Percentiles rank a stretch among this genome's conserved stretches.
Evolutionary conservation across 2,329 filamentous ascomycete species (phyloP).

Genomic region (Dactylellina leptospora): DNA sequence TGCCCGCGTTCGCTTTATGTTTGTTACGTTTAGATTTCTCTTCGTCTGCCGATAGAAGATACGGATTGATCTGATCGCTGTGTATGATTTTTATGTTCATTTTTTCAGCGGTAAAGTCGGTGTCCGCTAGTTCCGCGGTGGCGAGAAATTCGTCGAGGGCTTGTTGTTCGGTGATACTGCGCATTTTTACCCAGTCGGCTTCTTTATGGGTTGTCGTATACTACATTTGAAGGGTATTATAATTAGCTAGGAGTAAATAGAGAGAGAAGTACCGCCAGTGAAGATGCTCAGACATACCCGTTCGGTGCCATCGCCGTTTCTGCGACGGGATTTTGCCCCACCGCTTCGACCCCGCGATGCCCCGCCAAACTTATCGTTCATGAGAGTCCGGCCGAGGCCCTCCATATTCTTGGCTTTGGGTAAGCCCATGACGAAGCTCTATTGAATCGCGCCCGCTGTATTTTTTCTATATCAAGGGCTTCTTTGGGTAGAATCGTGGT

Average conservation of each 20-base stretch:
- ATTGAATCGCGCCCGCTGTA: not conserved
- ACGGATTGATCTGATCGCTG: constrained; percentile 93
- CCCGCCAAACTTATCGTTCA: constrained; percentile 99
- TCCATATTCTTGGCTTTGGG: constrained; percentile 94
- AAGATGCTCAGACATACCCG: constrained; percentile 41
- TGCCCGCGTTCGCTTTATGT: constrained; percentile 79
- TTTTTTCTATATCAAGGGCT: not conserved
- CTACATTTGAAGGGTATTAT: constrained; percentile 60
- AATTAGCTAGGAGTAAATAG: constrained; percentile 55
- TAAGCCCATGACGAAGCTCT: constrained; percentile 32
- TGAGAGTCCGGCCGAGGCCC: constrained; percentile 93
- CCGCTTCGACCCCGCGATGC: constrained; percentile 63
- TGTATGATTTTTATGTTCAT: constrained; percentile 99
- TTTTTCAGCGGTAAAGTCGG: constrained; percentile 96
- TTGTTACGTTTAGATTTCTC: constrained; percentile 80
- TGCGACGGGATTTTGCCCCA: constrained; percentile 52
- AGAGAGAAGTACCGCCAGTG: not conserved
- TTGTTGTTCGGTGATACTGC: constrained; percentile 95
- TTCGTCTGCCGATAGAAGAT: constrained; percentile 83
- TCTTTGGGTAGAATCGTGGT: not conserved
- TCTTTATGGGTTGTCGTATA: constrained; percentile 92
- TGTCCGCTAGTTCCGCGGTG: constrained; percentile 95
- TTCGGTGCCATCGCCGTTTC: constrained; percentile 50
- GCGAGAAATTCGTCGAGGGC: constrained; percentile 95
- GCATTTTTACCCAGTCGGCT: constrained; percentile 98